Evolutionary conservation across 441 rosid genomes (phyloP).

Genomic region (Hura crepitans): DNA sequence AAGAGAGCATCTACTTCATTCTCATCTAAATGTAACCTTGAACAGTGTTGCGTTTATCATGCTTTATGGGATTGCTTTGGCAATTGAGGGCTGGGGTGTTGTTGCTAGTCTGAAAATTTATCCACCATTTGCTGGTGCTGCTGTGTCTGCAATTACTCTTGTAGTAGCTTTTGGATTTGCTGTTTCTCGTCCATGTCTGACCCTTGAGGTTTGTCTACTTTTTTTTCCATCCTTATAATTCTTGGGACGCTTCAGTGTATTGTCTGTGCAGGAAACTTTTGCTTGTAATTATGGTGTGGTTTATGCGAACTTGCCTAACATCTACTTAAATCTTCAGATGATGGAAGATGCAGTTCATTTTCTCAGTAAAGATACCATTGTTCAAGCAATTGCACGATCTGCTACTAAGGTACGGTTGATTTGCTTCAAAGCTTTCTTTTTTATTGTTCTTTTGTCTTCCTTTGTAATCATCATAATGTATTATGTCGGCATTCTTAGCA

Average conservation of each 20-base stretch:
- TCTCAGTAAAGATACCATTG: conserved; percentile 94
- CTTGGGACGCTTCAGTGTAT: conserved; percentile 16
- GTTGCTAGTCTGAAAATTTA: conserved; percentile 97
- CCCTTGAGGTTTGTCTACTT: conserved; percentile 64
- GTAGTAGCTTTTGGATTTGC: conserved; percentile 99
- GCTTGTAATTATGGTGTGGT: conserved; percentile 3
- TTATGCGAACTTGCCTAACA: conserved; percentile 6
- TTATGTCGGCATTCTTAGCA: background rate
- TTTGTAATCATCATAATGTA: background rate
- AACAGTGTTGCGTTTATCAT: conserved; percentile 93
- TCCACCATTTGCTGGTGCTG: conserved; percentile 99
- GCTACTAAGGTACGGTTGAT: conserved; percentile 80
- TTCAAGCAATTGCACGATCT: conserved; percentile 97
- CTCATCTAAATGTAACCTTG: conserved; percentile 25
- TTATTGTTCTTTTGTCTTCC: conserved; percentile 8
- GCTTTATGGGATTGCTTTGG: conserved; percentile 98
- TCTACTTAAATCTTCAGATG: conserved; percentile 57
- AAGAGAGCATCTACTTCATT: conserved; percentile 17
- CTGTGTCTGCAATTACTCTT: conserved; percentile 96
- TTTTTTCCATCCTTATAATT: conserved; percentile 15
- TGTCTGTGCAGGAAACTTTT: background rate
- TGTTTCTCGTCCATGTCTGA: conserved; percentile 98
- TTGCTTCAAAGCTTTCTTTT: background rate
- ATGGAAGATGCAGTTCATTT: conserved; percentile 99
- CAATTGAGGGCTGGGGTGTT: conserved; percentile 99